phyloP scores from a whole-genome alignment of 164 flowering plant species.

The Nymphaea colorata region DNA sequence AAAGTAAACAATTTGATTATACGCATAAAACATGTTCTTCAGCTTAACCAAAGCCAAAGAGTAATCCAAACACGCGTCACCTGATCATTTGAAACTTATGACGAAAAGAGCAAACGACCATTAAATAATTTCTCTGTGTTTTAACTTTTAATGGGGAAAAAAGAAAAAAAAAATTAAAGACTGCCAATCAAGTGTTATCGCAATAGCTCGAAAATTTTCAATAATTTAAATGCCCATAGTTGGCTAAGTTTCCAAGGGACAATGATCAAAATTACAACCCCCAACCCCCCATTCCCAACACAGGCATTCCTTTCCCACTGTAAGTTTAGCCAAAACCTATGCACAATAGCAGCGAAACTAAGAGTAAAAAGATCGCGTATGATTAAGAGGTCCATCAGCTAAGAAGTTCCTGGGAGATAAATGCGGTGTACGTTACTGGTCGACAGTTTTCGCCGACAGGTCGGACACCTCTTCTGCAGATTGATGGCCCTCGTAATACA shows the following conservation, averaged over 20 bases:
- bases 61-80: no score
- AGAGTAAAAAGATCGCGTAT: not conserved
- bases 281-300: not conserved
- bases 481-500: slow-evolving; percentile 31
- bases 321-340: not conserved
- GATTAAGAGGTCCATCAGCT: not conserved
- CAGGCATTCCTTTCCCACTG: not conserved
- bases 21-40: no score
- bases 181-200: not conserved
- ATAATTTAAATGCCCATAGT: not conserved
- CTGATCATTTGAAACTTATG: not conserved
- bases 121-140: no score
- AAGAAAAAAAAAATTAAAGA: not conserved
- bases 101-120: not conserved
- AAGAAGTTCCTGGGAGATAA: slow-evolving; percentile 26
- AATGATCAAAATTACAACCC: not conserved
- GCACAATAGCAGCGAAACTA: not conserved
- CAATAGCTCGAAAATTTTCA: not conserved
- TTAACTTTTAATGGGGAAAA: no score
- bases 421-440: slow-evolving; percentile 24
- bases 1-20: no score
- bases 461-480: slow-evolving; percentile 31
- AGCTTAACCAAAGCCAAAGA: no score
- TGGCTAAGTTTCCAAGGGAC: not conserved
- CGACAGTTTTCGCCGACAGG: slow-evolving; percentile 27